Evolutionary conservation across 1,139 yeast species (phyloP).

Genomic region (Candida pseudocylindracea): DNA sequence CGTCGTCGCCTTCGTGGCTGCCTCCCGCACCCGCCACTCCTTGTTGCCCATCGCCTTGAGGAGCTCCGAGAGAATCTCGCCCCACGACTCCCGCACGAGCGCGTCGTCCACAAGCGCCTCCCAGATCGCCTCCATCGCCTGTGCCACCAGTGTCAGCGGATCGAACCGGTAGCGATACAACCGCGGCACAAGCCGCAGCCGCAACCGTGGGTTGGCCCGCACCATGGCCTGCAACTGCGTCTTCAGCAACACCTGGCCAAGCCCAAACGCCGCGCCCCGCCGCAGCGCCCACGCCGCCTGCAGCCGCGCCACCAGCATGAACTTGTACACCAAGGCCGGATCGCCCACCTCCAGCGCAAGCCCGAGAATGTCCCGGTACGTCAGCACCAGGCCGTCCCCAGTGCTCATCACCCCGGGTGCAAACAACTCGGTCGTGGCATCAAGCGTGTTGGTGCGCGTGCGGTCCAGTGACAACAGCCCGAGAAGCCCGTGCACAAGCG

Average conservation of each 20-base stretch:
- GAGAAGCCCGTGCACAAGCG: slow-evolving; percentile 52
- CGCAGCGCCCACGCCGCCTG: slow-evolving; percentile 85
- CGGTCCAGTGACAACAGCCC: slow-evolving; percentile 53
- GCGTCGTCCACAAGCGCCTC: slow-evolving; percentile 43
- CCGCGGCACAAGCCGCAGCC: slow-evolving; percentile 53
- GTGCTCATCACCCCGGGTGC: slow-evolving; percentile 66
- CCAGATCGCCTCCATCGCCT: slow-evolving; percentile 85
- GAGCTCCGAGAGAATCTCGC: slow-evolving; percentile 39
- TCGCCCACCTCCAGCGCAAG: slow-evolving; percentile 92
- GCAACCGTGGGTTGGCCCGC: slow-evolving; percentile 24
- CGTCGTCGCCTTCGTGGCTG: slow-evolving; percentile 56
- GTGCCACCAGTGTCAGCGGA: slow-evolving; percentile 54
- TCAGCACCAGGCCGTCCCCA: slow-evolving; percentile 69
- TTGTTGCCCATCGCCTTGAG: slow-evolving; percentile 51
- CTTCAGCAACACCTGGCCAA: slow-evolving; percentile 68
- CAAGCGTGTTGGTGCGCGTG: slow-evolving; percentile 20
- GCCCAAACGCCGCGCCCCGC: slow-evolving; percentile 85
- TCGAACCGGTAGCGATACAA: slow-evolving; percentile 71
- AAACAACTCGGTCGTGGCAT: slow-evolving; percentile 66
- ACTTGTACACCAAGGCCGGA: slow-evolving; percentile 80
- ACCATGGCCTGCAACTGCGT: slow-evolving; percentile 49
- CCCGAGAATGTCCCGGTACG: slow-evolving; percentile 67
- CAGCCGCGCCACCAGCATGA: slow-evolving; percentile 79
- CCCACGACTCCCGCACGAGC: slow-evolving; percentile 29
- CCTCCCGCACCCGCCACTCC: slow-evolving; percentile 92